A percentile compares a stretch with the other conserved stretches of the same genome.
These are phyloP conservation scores for Ogataea ganodermae DNA, from an alignment of 805 yeast species.

Conservation along the genomic window DNA sequence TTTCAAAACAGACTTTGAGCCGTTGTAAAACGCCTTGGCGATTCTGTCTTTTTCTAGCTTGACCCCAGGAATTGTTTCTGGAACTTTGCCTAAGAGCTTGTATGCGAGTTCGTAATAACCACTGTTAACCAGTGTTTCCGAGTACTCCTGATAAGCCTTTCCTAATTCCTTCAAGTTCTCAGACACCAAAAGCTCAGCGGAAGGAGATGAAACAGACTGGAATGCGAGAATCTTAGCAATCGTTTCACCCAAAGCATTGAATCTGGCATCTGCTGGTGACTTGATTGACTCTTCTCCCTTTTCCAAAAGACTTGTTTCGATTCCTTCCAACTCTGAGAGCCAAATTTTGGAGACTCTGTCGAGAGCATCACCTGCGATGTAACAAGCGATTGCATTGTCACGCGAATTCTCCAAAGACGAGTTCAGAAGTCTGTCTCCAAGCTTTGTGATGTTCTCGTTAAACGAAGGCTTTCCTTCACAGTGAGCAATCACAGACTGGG, in stretches of 20 bases:
- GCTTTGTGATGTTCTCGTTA: slow-evolving; percentile 54
- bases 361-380: slow-evolving; percentile 76
- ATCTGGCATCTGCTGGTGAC: slow-evolving; percentile 81
- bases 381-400: slow-evolving; percentile 74
- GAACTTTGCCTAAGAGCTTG: slow-evolving; percentile 66
- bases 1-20: slow-evolving; percentile 17
- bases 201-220: slow-evolving; percentile 46
- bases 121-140: slow-evolving; percentile 72
- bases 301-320: slow-evolving; percentile 46
- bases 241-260: slow-evolving; percentile 75
- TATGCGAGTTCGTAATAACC: slow-evolving; percentile 85
- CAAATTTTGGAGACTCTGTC: slow-evolving; percentile 81
- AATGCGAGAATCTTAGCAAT: slow-evolving; percentile 83
- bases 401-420: slow-evolving; percentile 48
- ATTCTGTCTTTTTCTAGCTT: slow-evolving; percentile 79
- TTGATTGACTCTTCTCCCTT: slow-evolving; percentile 45
- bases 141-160: slow-evolving; percentile 75
- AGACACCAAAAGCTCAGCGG: slow-evolving; percentile 40
- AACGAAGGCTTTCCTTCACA: slow-evolving; percentile 48
- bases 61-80: slow-evolving; percentile 71
- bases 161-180: slow-evolving; percentile 52
- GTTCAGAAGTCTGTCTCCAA: slow-evolving; percentile 76
- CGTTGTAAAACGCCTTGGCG: slow-evolving; percentile 52
- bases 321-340: slow-evolving; percentile 65
- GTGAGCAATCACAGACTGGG: slow-evolving; percentile 66